Evolutionary conservation across 2,329 filamentous ascomycete species (phyloP).

Genomic region (Phaeosphaeria sp.): DNA sequence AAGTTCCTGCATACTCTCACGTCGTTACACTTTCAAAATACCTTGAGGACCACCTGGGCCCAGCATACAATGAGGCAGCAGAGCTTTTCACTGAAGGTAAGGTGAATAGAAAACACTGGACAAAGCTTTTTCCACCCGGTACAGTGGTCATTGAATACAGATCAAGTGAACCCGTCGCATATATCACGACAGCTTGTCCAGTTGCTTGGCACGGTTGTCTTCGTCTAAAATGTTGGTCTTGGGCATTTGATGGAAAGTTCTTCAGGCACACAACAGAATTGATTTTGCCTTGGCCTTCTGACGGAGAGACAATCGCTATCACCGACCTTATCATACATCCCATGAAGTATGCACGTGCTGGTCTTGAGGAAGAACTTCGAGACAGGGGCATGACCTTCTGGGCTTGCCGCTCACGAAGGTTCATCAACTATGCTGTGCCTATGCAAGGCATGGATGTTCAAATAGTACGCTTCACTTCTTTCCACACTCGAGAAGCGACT

Average conservation of each 20-base stretch:
- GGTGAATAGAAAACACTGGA: conserved; percentile 4
- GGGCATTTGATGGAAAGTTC: conserved; percentile 9
- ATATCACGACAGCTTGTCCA: conserved; percentile 1
- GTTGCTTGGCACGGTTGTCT: not conserved
- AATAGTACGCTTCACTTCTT: conserved; percentile 1
- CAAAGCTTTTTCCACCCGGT: conserved; percentile 6
- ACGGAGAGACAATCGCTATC: not conserved
- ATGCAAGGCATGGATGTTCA: not conserved
- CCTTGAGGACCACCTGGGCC: not conserved
- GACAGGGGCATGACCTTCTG: conserved; percentile 6
- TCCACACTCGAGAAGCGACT: not conserved
- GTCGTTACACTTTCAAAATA: not conserved
- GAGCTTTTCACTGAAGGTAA: not conserved
- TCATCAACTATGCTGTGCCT: conserved; percentile 2
- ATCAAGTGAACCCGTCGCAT: not conserved
- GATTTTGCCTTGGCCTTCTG: conserved; percentile 4
- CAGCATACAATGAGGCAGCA: conserved; percentile 7
- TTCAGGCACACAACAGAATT: not conserved
- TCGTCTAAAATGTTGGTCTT: conserved; percentile 5
- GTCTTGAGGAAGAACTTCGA: conserved; percentile 2
- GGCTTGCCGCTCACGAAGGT: conserved; percentile 2
- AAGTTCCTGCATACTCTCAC: not conserved
- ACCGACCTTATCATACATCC: not conserved
- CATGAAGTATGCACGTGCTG: conserved; percentile 2
- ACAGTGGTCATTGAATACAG: not conserved